Base-by-base conservation (phyloP, 2,329 filamentous ascomycete species). In the Fusarium hostae region DNA sequence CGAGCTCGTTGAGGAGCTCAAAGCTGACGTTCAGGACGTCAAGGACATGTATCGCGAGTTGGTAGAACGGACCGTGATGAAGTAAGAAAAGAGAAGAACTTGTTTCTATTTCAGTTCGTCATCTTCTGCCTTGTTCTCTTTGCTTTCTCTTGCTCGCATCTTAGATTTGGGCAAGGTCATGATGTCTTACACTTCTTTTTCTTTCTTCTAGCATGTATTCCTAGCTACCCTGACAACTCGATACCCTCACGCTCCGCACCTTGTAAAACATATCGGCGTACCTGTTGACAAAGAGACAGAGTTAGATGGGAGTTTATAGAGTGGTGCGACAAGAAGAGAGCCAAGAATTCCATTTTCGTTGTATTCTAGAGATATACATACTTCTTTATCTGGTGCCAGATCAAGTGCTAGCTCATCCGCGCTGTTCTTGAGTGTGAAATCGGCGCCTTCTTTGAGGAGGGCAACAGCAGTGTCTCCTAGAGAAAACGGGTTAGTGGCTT, bases 11-110 rank as follows among this genome's bases (percentile, higher is more conserved):
- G 94, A 97, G 78, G 96, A 99, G 85, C 84, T 99, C 73, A 90
- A 87, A 80, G 91, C 92, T 16, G 96, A 98, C 85, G 92, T 99
- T 58, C 86, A 90, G 72, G 96, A 99, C 84, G 87, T 99, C 80
- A 99, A 99, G 85, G 92, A 91, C 78, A 97, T 99, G 87, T 98
- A 98, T 84, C 90, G 94, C 73, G 95, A 98, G 79, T 83, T 99
- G 80, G 92, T 97, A 52, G 93, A 97, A 83, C 90, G 91, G 78
- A 95, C 94, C 63, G 89, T 94, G 78, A 92, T 94, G 78, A 92
- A 90, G 82, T 92, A 81, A 84, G 40, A 45, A 48, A 50, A 24
- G 34, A 43, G 10, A 40, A 51, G 18, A 20, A 22, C 26, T 34
- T 44, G 52, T 37, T 51, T 44, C 56, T 57, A 16, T 20, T 34